phyloP scores from a whole-genome alignment of 139 green algal genomes.

The Chlamydomonas applanata region DNA sequence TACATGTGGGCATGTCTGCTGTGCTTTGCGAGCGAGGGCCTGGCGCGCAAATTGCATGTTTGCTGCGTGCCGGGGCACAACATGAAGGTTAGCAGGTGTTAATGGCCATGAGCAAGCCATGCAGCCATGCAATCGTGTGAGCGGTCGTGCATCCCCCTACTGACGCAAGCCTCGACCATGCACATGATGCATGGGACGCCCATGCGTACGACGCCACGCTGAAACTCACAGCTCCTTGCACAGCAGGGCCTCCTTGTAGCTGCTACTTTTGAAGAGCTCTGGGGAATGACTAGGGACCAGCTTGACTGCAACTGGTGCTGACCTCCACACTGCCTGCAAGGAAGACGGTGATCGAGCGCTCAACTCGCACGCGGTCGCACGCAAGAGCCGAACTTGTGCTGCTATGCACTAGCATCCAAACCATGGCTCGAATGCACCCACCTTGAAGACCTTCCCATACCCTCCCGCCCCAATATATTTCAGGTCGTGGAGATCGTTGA shows the following conservation, averaged over 20 bases:
- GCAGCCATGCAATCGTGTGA: no score
- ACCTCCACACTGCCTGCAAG: constrained; percentile 15
- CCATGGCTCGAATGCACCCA: neutral
- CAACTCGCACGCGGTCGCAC: neutral
- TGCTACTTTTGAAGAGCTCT: constrained; percentile 19
- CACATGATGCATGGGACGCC: no score
- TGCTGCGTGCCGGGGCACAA: no score
- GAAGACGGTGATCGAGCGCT: neutral
- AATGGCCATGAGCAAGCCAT: no score
- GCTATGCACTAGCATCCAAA: neutral
- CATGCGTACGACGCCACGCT: no score
- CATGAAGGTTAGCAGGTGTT: no score
- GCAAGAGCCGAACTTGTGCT: neutral
- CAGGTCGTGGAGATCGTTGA: constrained; percentile 17
- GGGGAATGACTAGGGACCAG: constrained; percentile 11
- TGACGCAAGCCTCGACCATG: no score
- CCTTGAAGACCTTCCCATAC: constrained; percentile 17
- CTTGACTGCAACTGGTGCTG: constrained; percentile 19
- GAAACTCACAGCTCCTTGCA: constrained; percentile 22
- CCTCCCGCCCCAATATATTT: constrained; percentile 20
- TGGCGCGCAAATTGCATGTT: no score
- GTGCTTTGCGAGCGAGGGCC: no score
- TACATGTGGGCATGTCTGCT: no score
- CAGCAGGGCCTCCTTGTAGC: constrained; percentile 16
- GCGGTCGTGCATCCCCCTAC: no score